Conservation (phyloP, 768 basidiomycete genomes). For the Amanita subjunquillea region DNA sequence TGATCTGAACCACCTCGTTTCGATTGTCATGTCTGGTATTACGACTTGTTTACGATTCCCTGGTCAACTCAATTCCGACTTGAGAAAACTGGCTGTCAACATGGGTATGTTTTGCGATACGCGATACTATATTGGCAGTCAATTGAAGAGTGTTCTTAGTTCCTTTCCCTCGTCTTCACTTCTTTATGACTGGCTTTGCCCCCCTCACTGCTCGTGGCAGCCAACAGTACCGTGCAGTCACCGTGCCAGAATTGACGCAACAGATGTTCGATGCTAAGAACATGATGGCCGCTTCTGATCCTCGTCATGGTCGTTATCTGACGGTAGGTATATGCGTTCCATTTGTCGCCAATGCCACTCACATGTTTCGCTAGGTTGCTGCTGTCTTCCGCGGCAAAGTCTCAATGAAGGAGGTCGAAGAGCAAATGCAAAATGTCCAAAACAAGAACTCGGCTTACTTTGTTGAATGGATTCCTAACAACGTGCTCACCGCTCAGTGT, state of each 20-base stretch:
- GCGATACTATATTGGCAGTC: neutral
- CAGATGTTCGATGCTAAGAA: constrained; percentile 99
- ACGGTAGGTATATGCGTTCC: constrained; percentile 43
- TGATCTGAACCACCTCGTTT: constrained; percentile 96
- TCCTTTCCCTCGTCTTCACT: constrained; percentile 98
- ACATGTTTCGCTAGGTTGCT: constrained; percentile 40
- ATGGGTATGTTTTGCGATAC: constrained; percentile 61
- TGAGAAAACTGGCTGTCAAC: constrained; percentile 97
- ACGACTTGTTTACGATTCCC: constrained; percentile 99
- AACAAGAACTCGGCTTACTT: constrained; percentile 98
- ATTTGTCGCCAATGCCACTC: neutral
- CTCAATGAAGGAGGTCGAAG: constrained; percentile 99
- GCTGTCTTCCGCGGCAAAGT: constrained; percentile 99
- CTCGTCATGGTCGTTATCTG: constrained; percentile 93
- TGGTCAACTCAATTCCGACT: constrained; percentile 97
- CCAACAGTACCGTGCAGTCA: constrained; percentile 93
- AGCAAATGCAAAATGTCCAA: constrained; percentile 96
- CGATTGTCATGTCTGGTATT: constrained; percentile 97
- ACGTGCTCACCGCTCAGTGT: constrained; percentile 95
- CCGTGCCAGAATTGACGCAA: constrained; percentile 94
- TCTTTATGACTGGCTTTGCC: constrained; percentile 97
- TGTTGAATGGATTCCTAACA: constrained; percentile 99
- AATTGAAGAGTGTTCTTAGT: constrained; percentile 33
- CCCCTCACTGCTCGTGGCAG: constrained; percentile 91
- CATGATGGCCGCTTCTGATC: constrained; percentile 99